A percentile compares a stretch with the other conserved stretches of the same genome.
These are phyloP conservation scores for Lantana camara DNA, from an alignment of 257 asterid species.

Conservation along the genomic window DNA sequence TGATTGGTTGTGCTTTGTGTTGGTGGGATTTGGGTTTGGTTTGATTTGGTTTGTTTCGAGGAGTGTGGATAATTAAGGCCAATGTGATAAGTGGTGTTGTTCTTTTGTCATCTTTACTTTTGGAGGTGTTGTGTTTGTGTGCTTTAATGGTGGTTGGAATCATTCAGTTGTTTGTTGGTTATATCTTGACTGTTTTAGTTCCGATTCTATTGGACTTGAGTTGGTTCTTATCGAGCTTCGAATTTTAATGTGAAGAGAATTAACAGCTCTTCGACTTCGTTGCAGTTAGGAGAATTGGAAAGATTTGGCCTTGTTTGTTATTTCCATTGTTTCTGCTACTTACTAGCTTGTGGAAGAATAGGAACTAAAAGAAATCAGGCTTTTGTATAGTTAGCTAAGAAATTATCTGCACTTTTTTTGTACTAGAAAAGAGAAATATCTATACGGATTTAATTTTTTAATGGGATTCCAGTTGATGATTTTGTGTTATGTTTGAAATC, in stretches of 20 bases:
- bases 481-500: slow-evolving; percentile 13
- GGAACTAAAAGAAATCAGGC: neutral
- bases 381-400: slow-evolving; percentile 17
- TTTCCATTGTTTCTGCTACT: slow-evolving; percentile 1
- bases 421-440: slow-evolving; percentile 26
- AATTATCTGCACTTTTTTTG: slow-evolving; percentile 12
- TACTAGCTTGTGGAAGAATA: slow-evolving; percentile 16
- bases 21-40: neutral
- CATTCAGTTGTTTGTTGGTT: slow-evolving; percentile 10
- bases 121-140: neutral
- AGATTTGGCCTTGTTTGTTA: neutral
- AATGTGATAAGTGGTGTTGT: neutral
- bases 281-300: neutral
- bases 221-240: slow-evolving; percentile 1
- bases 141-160: slow-evolving; percentile 8
- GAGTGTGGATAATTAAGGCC: neutral
- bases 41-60: slow-evolving; percentile 15
- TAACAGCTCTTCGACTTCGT: neutral
- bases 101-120: neutral
- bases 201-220: neutral
- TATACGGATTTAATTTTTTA: neutral
- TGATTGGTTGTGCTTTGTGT: slow-evolving; percentile 5
- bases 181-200: neutral
- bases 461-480: neutral
- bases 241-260: slow-evolving; percentile 2